Conservation (phyloP, 2,329 filamentous ascomycete genomes). For the Alternaria incomplexa region DNA sequence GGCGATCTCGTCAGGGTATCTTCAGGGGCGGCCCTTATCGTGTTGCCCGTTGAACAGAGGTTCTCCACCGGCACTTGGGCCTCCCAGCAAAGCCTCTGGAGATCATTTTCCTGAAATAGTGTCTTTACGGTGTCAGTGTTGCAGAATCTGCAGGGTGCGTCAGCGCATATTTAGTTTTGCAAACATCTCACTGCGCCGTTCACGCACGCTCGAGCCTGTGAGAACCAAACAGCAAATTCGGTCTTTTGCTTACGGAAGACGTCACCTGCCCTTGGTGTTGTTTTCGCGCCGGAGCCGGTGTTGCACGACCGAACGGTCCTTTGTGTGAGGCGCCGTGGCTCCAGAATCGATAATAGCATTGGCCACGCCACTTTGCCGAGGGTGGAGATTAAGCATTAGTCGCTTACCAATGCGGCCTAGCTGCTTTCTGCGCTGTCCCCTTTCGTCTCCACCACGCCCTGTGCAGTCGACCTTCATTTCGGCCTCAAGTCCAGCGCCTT, state of each 20-base stretch:
- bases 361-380: conserved; percentile 12
- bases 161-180: conserved; percentile 16
- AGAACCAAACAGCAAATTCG: conserved; percentile 3
- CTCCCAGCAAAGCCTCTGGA: conserved; percentile 11
- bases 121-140: conserved; percentile 20
- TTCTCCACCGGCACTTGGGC: conserved; percentile 13
- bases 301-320: conserved; percentile 8
- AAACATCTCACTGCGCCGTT: conserved; percentile 12
- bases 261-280: not conserved
- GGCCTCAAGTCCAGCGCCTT: conserved; percentile 18
- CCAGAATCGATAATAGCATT: conserved; percentile 21
- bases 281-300: conserved; percentile 6
- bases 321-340: conserved; percentile 12
- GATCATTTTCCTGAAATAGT: conserved; percentile 21
- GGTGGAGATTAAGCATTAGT: conserved; percentile 27
- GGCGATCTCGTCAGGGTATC: conserved; percentile 11
- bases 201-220: conserved; percentile 4
- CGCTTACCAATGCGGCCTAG: conserved; percentile 15
- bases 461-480: conserved; percentile 30
- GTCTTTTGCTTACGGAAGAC: conserved; percentile 1
- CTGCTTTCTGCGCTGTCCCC: conserved; percentile 1
- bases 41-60: conserved; percentile 15
- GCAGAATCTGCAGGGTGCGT: conserved; percentile 25
- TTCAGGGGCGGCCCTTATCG: conserved; percentile 25
- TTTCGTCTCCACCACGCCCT: conserved; percentile 14